Evolutionary conservation across 2,329 filamentous ascomycete species (phyloP), one percentile per base, ranked within the genome.

Genomic region (Diaporthe velutina): DNA sequence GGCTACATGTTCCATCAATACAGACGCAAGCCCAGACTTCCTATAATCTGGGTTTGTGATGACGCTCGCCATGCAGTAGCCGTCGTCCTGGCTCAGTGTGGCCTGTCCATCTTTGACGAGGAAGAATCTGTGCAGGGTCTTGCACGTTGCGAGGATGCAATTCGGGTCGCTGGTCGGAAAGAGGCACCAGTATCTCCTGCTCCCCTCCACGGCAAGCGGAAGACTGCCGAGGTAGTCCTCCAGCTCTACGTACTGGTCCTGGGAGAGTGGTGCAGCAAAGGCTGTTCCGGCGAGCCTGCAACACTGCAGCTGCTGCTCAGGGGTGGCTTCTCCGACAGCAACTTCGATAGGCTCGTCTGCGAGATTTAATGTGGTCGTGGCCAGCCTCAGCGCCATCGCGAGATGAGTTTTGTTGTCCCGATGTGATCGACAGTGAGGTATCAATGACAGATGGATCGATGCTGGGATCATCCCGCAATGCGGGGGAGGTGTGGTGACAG

Each of bases 31-130:
- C 6, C 64, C 64, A 3, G 48, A n/a, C 4, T 68, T 68, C n/a
- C 64, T 54, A 9, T 68, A 68, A 17, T 54, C 64, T 2, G 64
- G 33, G 30, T 68, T 68, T 4, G 48, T 68, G 30, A 68, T 68
- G 33, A 68, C 64, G n/a, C 64, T 68, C 48, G 64, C 64, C 10
- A 68, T 22, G 64, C 64, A 68, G 48, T 68, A 68, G n/a, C 48
- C 64, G 17, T 68, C 64, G 5, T 6, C 17, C 64, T 54, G 12
- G 45, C 30, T 35, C 64, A 68, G 5, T 25, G n/a, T 0, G 0
- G n/a, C 9, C 17, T 4, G 28, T 19, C 48, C 48, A 12, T 54
- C n/a, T 25, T 40, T 68, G 30, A 54, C 8, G n/a, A 68, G 48
- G 13, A 54, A 13, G 48, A 68, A 68, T 9, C 64, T 68, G 64